These are phyloP conservation scores for Exidia glandulosa DNA, from an alignment of 768 basidiomycete species.

Conservation along the genomic window DNA sequence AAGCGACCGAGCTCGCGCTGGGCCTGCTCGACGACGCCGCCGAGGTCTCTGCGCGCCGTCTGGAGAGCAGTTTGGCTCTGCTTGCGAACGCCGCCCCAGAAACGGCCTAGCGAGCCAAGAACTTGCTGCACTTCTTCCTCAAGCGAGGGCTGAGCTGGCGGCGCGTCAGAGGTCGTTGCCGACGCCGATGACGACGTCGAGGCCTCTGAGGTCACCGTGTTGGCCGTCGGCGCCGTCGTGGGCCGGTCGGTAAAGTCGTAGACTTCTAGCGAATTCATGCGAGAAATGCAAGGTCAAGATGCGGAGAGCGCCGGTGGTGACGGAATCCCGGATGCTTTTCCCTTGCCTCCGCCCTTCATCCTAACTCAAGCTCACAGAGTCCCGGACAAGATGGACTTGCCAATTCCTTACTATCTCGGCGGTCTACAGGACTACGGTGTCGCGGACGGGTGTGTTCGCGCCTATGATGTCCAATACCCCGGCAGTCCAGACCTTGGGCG, in stretches of 20 bases:
- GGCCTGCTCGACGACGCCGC: constrained; percentile 64
- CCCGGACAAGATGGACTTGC: no score
- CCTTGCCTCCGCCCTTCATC: no score
- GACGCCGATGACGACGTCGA: neutral
- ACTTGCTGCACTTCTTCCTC: constrained; percentile 87
- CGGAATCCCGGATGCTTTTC: no score
- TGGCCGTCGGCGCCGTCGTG: neutral
- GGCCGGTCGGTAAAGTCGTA: constrained; percentile 38
- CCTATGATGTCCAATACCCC: no score
- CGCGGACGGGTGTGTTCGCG: no score
- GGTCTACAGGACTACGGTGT: no score
- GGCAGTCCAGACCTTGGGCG: no score
- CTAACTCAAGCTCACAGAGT: no score
- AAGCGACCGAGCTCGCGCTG: constrained; percentile 65
- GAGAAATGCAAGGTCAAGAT: neutral
- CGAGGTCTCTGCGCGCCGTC: constrained; percentile 60
- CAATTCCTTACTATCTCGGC: no score
- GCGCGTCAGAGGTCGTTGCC: constrained; percentile 35
- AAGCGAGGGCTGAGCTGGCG: constrained; percentile 44
- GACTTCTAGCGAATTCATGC: constrained; percentile 68
- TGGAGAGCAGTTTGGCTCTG: constrained; percentile 65
- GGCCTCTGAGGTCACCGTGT: neutral
- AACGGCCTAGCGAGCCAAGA: constrained; percentile 71
- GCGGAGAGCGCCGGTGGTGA: neutral
- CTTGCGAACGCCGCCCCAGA: constrained; percentile 88